Evolutionary conservation across 192 early-diverging fungal genomes (phyloP), one percentile per base, ranked within the genome.

Genomic region (Umbelopsis ramanniana): DNA sequence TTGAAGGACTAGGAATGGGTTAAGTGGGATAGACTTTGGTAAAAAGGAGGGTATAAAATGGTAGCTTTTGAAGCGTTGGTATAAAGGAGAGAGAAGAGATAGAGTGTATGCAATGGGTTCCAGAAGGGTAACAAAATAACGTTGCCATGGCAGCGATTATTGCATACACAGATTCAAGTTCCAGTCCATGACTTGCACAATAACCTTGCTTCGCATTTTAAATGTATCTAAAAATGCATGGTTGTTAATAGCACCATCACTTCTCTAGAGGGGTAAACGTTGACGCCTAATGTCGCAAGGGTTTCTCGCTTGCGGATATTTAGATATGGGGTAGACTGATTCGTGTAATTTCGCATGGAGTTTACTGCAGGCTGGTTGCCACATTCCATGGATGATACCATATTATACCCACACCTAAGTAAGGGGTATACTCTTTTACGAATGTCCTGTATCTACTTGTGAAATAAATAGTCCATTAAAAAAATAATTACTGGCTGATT

Each of bases 171-270:
- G 40, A 43, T 43, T 43, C 40, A 43, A 43, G 40, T 43, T 43
- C 40, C 40, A 43, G 40, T 43, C 40, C 40, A 43, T 43, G 8
- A 43, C 40, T 43, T 43, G 40, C 11, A 43, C 40, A 43, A 43
- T 43, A 43, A 43, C 40, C 40, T 43, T 12, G 40, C 40, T n/a
- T 63, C 57, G n/a, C 57, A 37, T 63, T 63, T 63, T 63, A 63
- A 63, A 63, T 63, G 57, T 63, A 63, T 63, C 57, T 35, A 63
- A 63, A 63, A 63, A 63, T 63, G 57, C 57, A 63, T 37, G 57
- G 57, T 63, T 63, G 57, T 63, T 35, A 63, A 63, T 63, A 63
- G 29, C 33, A 63, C 57, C 57, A 63, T 63, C 57, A 63, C 15
- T n/a, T 35, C 33, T 35, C 23, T 22, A 26, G 3, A 54, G 26